These are phyloP conservation scores for Debaryomyces robertsiae DNA, from an alignment of 1,139 yeast genomes.

Conservation along the genomic window DNA sequence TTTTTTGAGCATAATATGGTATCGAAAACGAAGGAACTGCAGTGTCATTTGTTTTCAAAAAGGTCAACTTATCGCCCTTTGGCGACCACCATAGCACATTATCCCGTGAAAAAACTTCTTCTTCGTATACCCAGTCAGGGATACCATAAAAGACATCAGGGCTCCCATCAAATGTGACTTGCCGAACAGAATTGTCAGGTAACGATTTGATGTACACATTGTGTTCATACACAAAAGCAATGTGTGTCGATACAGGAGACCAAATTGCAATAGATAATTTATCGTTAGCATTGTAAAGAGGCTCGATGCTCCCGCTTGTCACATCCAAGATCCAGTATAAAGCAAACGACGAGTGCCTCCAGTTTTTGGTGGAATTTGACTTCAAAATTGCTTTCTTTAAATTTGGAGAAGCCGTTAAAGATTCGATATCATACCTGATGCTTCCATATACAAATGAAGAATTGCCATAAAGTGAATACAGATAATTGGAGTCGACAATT, in stretches of 20 bases:
- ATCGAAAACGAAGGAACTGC: slow-evolving; percentile 53
- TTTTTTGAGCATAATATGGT: slow-evolving; percentile 55
- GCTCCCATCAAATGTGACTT: slow-evolving; percentile 54
- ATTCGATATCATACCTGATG: slow-evolving; percentile 48
- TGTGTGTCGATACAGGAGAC: slow-evolving; percentile 68
- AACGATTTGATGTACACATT: slow-evolving; percentile 53
- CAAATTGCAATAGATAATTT: slow-evolving; percentile 62
- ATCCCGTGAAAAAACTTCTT: slow-evolving; percentile 55
- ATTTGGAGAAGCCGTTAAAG: slow-evolving; percentile 65
- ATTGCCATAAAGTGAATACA: slow-evolving; percentile 51
- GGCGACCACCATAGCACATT: slow-evolving; percentile 65
- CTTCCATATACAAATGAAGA: slow-evolving; percentile 44
- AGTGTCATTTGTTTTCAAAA: slow-evolving; percentile 54
- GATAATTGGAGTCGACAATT: slow-evolving; percentile 50
- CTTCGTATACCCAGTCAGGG: slow-evolving; percentile 68
- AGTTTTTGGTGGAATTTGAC: slow-evolving; percentile 56
- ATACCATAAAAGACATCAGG: slow-evolving; percentile 54
- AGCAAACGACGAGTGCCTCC: slow-evolving; percentile 77
- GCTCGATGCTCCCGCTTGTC: slow-evolving; percentile 26
- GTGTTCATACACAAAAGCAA: slow-evolving; percentile 69
- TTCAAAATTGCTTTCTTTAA: slow-evolving; percentile 55
- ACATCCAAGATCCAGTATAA: slow-evolving; percentile 59
- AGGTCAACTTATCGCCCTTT: slow-evolving; percentile 47
- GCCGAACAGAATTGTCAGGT: slow-evolving; percentile 21
- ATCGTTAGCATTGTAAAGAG: slow-evolving; percentile 24